These are phyloP conservation scores for Erysimum cheiranthoides DNA, from an alignment of 345 rosid genomes.

Conservation along the genomic window DNA sequence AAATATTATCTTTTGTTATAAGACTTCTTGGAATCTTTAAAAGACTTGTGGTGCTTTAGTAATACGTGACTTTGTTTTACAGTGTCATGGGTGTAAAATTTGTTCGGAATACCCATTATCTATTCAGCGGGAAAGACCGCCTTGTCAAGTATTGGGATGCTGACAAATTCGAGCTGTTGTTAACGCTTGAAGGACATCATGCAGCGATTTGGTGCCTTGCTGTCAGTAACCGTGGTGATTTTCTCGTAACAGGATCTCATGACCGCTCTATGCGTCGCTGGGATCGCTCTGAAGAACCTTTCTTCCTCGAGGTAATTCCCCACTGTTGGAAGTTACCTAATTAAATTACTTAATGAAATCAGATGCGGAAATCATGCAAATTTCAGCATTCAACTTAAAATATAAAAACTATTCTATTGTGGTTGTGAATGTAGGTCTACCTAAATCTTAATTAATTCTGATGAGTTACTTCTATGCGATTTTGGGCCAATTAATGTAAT, in stretches of 20 bases:
- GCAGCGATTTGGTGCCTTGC: slow-evolving; percentile 96
- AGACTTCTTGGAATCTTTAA: not conserved
- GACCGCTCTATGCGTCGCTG: slow-evolving; percentile 96
- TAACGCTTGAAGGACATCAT: slow-evolving; percentile 95
- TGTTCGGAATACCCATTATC: slow-evolving; percentile 84
- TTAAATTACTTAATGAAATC: not conserved
- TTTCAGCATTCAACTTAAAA: not conserved
- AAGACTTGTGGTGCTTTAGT: slow-evolving; percentile 28
- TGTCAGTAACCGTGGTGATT: slow-evolving; percentile 84
- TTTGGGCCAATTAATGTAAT: not conserved
- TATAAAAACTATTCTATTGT: not conserved
- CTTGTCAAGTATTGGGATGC: slow-evolving; percentile 99
- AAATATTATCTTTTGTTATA: not conserved
- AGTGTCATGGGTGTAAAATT: slow-evolving; percentile 97
- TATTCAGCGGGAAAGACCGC: slow-evolving; percentile 96
- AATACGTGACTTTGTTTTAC: slow-evolving; percentile 47
- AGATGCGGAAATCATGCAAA: not conserved
- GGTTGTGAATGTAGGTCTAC: not conserved
- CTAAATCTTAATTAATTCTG: not conserved
- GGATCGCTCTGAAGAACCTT: slow-evolving; percentile 97
- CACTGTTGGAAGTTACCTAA: not conserved
- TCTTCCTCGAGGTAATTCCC: slow-evolving; percentile 81
- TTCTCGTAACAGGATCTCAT: slow-evolving; percentile 96
- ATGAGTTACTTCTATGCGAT: slow-evolving; percentile 4
- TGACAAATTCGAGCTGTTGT: slow-evolving; percentile 90